Evolutionary conservation across 805 yeast species (phyloP).

Genomic region (Pichia pseudocactophila): DNA sequence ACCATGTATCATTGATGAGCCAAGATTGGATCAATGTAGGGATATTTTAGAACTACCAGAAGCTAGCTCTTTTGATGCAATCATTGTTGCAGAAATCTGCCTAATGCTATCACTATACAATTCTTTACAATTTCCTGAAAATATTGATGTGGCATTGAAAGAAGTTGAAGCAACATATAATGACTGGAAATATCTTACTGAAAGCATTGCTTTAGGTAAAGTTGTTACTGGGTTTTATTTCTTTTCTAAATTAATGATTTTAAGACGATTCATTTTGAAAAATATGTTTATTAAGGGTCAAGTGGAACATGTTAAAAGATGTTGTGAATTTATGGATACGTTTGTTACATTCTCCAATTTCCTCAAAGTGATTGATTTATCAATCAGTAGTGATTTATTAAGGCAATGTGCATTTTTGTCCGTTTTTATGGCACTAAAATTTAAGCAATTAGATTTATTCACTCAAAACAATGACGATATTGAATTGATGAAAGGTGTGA

Average conservation of each 20-base stretch:
- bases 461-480: not conserved
- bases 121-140: constrained; percentile 37
- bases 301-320: not conserved
- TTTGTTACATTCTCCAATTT: constrained; percentile 1
- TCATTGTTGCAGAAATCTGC: constrained; percentile 65
- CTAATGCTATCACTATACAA: constrained; percentile 51
- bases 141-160: constrained; percentile 15
- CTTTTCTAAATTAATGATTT: constrained; percentile 20
- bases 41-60: constrained; percentile 48
- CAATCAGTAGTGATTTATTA: constrained; percentile 3
- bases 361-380: not conserved
- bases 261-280: constrained; percentile 17
- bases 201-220: constrained; percentile 14
- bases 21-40: constrained; percentile 49
- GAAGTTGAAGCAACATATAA: constrained; percentile 18
- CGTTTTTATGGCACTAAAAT: constrained; percentile 6
- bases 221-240: constrained; percentile 13
- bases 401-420: constrained; percentile 3
- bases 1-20: constrained; percentile 56
- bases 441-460: constrained; percentile 4
- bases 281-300: constrained; percentile 3
- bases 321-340: constrained; percentile 1
- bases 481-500: not conserved
- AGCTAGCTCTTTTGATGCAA: constrained; percentile 64
- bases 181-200: constrained; percentile 23